Conservation (phyloP, 108 stramenopile genomes). For the Cylindrotheca closterium region DNA sequence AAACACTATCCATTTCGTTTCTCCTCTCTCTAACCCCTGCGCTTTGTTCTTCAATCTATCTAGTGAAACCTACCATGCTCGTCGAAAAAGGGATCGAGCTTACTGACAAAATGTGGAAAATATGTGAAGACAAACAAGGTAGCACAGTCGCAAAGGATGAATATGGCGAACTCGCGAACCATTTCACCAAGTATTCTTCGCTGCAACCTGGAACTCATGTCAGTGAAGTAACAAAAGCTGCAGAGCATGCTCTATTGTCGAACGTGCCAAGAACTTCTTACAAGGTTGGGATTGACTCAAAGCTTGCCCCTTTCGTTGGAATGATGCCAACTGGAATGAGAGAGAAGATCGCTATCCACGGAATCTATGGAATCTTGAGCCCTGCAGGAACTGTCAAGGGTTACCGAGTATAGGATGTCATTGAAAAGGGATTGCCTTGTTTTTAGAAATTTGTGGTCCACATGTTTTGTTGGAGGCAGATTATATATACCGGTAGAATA, state of each 20-base stretch:
- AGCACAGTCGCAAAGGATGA: constrained; percentile 29
- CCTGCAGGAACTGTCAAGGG: constrained; percentile 32
- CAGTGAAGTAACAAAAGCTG: constrained; percentile 23
- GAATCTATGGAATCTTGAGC: constrained; percentile 35
- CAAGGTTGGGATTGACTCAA: constrained; percentile 42
- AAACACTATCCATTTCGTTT: too few relatives aligned
- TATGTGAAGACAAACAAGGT: constrained; percentile 19
- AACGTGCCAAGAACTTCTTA: constrained; percentile 23
- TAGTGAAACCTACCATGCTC: constrained; percentile 50
- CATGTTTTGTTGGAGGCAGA: too few relatives aligned
- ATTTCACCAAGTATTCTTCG: constrained; percentile 29
- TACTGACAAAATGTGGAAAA: constrained; percentile 33
- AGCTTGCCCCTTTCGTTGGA: constrained; percentile 38
- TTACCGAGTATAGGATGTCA: constrained; percentile 27
- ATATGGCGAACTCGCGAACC: constrained; percentile 31
- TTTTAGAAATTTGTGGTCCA: too few relatives aligned
- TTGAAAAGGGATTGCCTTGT: too few relatives aligned
- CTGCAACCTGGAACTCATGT: constrained; percentile 45
- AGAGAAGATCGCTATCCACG: constrained; percentile 31
- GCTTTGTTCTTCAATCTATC: too few relatives aligned
- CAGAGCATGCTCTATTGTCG: constrained; percentile 29
- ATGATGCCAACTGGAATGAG: constrained; percentile 42
- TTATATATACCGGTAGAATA: too few relatives aligned
- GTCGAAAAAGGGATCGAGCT: constrained; percentile 36
- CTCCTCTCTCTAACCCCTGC: too few relatives aligned